phyloP scores from a whole-genome alignment of 345 rosid genomes.

The Euphorbia tirucalli region DNA sequence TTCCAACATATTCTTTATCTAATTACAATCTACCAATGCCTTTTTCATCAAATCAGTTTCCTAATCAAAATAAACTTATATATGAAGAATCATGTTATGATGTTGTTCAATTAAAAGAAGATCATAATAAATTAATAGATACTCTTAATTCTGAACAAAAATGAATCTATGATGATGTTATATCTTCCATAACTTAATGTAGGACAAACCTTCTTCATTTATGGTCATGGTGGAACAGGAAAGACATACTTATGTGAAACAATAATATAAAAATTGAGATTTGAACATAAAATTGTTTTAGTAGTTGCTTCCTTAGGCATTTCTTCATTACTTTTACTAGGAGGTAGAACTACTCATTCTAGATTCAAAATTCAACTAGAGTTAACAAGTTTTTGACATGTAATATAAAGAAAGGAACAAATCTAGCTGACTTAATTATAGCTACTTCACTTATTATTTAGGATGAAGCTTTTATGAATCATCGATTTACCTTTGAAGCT shows the following conservation, averaged over 20 bases:
- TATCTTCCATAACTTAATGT: neutral
- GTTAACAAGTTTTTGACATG: neutral
- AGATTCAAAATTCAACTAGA: constrained; percentile 9
- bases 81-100: neutral
- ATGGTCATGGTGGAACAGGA: neutral
- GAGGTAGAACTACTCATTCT: constrained; percentile 7
- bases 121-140: neutral
- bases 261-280: neutral
- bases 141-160: neutral
- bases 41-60: too few species aligned
- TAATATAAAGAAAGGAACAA: neutral
- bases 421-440: neutral
- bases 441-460: neutral
- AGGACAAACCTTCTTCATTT: neutral
- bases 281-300: neutral
- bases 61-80: neutral
- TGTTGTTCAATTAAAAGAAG: neutral
- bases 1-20: too few species aligned
- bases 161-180: neutral
- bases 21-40: neutral
- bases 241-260: neutral
- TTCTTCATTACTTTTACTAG: neutral
- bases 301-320: neutral
- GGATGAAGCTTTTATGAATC: constrained; percentile 18
- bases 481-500: constrained; percentile 3